Percentiles rank a stretch among this genome's conserved stretches.
These are phyloP conservation scores for Wickerhamomyces subpelliculosus DNA, from an alignment of 805 yeast genomes.

Conservation along the genomic window DNA sequence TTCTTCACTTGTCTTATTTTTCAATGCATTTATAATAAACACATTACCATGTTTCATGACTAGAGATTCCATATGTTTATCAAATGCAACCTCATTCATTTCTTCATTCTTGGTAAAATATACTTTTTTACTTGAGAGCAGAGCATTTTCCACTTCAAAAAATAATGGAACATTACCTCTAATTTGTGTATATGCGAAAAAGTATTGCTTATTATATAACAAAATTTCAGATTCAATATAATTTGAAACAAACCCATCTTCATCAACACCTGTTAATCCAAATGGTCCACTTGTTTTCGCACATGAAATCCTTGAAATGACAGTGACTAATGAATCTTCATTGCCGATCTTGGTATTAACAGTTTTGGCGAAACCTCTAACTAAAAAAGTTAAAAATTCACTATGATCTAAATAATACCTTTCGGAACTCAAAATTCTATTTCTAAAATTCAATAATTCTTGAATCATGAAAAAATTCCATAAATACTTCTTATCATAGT, in stretches of 20 bases:
- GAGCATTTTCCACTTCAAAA: constrained; percentile 80
- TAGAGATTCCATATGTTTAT: constrained; percentile 68
- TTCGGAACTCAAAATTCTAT: constrained; percentile 54
- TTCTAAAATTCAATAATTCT: constrained; percentile 67
- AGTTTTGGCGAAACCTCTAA: constrained; percentile 90
- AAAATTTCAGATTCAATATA: constrained; percentile 87
- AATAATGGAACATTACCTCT: constrained; percentile 91
- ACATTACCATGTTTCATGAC: constrained; percentile 77
- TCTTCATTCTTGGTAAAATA: constrained; percentile 71
- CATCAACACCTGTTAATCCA: constrained; percentile 84
- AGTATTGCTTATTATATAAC: constrained; percentile 39
- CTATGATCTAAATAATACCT: constrained; percentile 55
- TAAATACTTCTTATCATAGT: constrained; percentile 72
- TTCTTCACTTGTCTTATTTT: constrained; percentile 65
- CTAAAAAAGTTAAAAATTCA: constrained; percentile 71
- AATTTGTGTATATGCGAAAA: constrained; percentile 74
- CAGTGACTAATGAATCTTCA: constrained; percentile 43
- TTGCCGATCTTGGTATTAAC: constrained; percentile 22
- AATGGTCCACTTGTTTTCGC: constrained; percentile 83
- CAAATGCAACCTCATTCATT: constrained; percentile 82
- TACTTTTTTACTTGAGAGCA: constrained; percentile 75
- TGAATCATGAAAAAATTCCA: constrained; percentile 87
- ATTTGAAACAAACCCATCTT: constrained; percentile 87
- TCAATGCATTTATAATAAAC: constrained; percentile 70
- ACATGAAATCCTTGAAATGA: constrained; percentile 87